These are phyloP conservation scores for Termitomyces sp. DNA, from an alignment of 768 basidiomycete species.

Conservation along the genomic window DNA sequence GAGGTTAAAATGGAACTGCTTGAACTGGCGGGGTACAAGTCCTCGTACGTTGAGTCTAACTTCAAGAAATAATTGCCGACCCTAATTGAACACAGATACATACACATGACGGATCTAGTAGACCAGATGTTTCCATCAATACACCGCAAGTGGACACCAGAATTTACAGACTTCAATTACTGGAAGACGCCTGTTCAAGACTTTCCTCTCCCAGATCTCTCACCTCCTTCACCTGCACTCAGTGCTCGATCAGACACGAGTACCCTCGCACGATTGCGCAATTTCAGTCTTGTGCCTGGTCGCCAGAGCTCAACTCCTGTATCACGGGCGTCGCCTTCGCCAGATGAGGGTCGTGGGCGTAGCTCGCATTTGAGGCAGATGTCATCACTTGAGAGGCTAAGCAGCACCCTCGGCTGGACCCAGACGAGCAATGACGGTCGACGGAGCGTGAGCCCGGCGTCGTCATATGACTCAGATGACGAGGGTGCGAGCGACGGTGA, in stretches of 20 bases:
- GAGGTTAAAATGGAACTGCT: slow-evolving; percentile 97
- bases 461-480: slow-evolving; percentile 53
- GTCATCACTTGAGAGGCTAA: slow-evolving; percentile 71
- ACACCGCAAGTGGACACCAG: slow-evolving; percentile 79
- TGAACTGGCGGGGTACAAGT: slow-evolving; percentile 96
- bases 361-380: slow-evolving; percentile 58
- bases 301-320: slow-evolving; percentile 23
- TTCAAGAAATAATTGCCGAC: neutral
- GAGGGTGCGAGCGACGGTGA: slow-evolving; percentile 35
- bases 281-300: slow-evolving; percentile 69
- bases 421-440: slow-evolving; percentile 29
- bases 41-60: slow-evolving; percentile 49
- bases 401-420: slow-evolving; percentile 48
- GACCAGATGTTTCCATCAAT: slow-evolving; percentile 99
- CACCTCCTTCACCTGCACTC: slow-evolving; percentile 88
- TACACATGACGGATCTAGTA: slow-evolving; percentile 98
- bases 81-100: slow-evolving; percentile 55
- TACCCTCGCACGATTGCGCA: slow-evolving; percentile 66
- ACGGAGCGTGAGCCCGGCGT: slow-evolving; percentile 49
- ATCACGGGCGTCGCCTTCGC: slow-evolving; percentile 25
- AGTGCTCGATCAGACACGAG: slow-evolving; percentile 90
- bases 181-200: slow-evolving; percentile 85
- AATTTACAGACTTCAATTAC: slow-evolving; percentile 96
- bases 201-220: slow-evolving; percentile 70
- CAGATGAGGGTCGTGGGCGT: slow-evolving; percentile 20